Conservation (phyloP, 2,329 filamentous ascomycete species). For the Paraphaeosphaeria sporulosa region DNA sequence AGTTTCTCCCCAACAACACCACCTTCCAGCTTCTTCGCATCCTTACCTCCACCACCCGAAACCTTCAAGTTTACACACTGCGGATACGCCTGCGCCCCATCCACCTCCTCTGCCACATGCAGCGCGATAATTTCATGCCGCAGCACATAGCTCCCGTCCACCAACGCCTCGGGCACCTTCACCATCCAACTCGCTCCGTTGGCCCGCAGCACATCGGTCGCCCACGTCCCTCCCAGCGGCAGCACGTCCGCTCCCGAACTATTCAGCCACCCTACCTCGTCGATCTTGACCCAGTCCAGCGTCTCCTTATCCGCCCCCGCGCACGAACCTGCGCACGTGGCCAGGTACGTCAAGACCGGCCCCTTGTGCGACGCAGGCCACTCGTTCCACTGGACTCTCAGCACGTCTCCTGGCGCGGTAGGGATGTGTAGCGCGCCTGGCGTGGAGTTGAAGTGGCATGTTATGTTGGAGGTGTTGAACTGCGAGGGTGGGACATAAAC, state of each 20-base stretch:
- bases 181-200: conserved; percentile 57
- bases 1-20: conserved; percentile 60
- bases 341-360: conserved; percentile 44
- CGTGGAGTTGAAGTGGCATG: conserved; percentile 65
- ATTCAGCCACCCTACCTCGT: conserved; percentile 37
- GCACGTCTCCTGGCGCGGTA: conserved; percentile 63
- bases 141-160: conserved; percentile 59
- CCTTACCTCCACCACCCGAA: conserved; percentile 42
- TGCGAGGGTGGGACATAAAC: conserved; percentile 30
- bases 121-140: conserved; percentile 62
- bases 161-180: conserved; percentile 53
- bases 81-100: conserved; percentile 61
- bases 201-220: conserved; percentile 38
- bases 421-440: conserved; percentile 59
- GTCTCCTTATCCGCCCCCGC: conserved; percentile 29
- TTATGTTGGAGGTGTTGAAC: conserved; percentile 52
- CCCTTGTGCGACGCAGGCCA: conserved; percentile 45
- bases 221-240: conserved; percentile 39
- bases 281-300: conserved; percentile 44
- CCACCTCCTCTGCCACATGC: conserved; percentile 50
- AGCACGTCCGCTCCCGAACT: conserved; percentile 25
- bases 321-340: conserved; percentile 7
- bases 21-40: conserved; percentile 38
- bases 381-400: conserved; percentile 62
- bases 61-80: conserved; percentile 61